Evolutionary conservation across 2,329 filamentous ascomycete species (phyloP), one percentile per base, ranked within the genome.

Genomic region (Aspergillus sp.): DNA sequence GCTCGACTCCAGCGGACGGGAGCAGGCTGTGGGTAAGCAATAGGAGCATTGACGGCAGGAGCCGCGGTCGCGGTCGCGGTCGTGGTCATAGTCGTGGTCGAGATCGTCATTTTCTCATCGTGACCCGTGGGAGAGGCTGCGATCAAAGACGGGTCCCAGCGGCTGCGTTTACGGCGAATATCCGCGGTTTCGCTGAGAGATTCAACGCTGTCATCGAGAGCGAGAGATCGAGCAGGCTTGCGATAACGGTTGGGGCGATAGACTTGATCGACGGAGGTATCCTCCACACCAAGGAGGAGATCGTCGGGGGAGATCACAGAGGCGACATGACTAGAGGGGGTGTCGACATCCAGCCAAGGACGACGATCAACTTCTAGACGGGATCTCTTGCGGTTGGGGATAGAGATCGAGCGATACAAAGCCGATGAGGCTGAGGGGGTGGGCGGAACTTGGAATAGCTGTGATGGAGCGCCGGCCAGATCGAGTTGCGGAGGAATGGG

Each of bases 171-270:
- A 57, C 72, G 71, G 63, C 66, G 70, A 36, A 64, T 65, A 13
- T 66, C 66, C 48, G 55, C 65, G 17, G 59, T 62, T 36, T 69
- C 67, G 17, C 50, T 61, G 19, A 66, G 57, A 7, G 69, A 68
- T 10, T 73, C 69, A 41, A 72, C 62, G 23, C 69, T 71, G 23
- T 57, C 67, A 61, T 72, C 70, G 6, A 75, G 66, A 17, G 69
- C 65, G 3, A 65, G 67, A 17, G 67, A 65, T 9, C 63, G 65
- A 43, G 66, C 68, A 9, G 63, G 67, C 43, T 76, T 69, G 43
- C 70, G 71, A 65, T 79, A 80, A 53, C 78, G 73, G 67, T 74
- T 80, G 25, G 77, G 77, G 54, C 78, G 72, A 61, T 78, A 79
- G 62, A 62, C 62, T 2, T 53, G 55, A 48, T 69, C 47, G 57